Evolutionary conservation across 139 green algal genomes (phyloP).

Genomic region (Picochlorum sp.): DNA sequence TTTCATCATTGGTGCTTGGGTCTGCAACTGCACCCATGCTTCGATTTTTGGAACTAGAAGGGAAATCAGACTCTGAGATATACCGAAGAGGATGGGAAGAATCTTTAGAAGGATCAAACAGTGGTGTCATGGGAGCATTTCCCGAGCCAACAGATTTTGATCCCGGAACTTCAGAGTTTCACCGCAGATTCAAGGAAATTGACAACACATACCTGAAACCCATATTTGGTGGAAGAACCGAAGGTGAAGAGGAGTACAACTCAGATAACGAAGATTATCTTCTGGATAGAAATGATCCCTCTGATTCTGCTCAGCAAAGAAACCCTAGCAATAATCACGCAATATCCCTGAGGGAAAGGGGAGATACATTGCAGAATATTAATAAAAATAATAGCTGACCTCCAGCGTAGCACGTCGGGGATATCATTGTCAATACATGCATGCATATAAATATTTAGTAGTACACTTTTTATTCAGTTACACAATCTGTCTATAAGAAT

Average conservation of each 20-base stretch:
- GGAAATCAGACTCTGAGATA: slow-evolving; percentile 21
- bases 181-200: slow-evolving; percentile 27
- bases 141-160: too few relatives aligned
- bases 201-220: slow-evolving; percentile 34
- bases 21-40: slow-evolving; percentile 27
- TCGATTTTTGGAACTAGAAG: slow-evolving; percentile 25
- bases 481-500: neutral
- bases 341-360: too few relatives aligned
- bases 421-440: too few relatives aligned
- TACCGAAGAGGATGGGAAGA: slow-evolving; percentile 17
- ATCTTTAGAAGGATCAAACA: neutral
- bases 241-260: neutral
- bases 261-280: neutral
- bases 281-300: too few relatives aligned
- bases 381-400: too few relatives aligned
- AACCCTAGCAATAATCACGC: too few relatives aligned
- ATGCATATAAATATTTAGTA: too few relatives aligned
- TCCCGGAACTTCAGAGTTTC: neutral
- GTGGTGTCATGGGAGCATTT: slow-evolving; percentile 1
- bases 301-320: too few relatives aligned
- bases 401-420: too few relatives aligned
- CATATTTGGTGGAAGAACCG: slow-evolving; percentile 30
- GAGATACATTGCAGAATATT: too few relatives aligned
- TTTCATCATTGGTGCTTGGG: slow-evolving; percentile 45
- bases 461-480: neutral